These are phyloP conservation scores for Carex pumila DNA, from an alignment of 176 grass and related monocot species.

Conservation along the genomic window DNA sequence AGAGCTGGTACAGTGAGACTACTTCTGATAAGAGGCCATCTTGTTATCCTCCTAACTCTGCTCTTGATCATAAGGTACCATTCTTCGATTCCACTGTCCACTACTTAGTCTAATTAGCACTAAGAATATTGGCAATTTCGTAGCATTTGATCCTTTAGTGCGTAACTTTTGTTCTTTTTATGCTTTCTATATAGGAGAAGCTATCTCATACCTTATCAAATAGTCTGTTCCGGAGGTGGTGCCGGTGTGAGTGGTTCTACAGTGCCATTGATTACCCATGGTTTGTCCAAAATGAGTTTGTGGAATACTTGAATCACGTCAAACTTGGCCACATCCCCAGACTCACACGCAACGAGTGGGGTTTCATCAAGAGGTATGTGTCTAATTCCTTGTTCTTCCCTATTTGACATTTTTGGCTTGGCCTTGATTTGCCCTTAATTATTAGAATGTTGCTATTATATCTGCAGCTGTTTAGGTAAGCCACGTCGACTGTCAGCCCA, in stretches of 20 bases:
- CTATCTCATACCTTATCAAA: constrained; percentile 72
- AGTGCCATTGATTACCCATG: constrained; percentile 93
- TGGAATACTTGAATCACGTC: constrained; percentile 88
- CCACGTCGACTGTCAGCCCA: constrained; percentile 75
- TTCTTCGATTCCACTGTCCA: neutral
- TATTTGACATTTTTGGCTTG: neutral
- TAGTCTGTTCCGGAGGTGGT: constrained; percentile 77
- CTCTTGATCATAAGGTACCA: constrained; percentile 5
- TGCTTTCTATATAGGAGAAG: constrained; percentile 40
- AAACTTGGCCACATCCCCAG: constrained; percentile 77
- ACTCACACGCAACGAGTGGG: constrained; percentile 83
- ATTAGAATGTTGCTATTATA: neutral
- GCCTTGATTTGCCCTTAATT: neutral
- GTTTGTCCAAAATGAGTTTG: constrained; percentile 94
- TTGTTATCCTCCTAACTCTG: constrained; percentile 12
- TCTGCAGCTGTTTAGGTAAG: constrained; percentile 75
- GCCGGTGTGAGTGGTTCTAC: constrained; percentile 94
- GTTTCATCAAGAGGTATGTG: constrained; percentile 49
- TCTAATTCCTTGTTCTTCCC: neutral
- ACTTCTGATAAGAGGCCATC: constrained; percentile 10
- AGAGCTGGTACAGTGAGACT: constrained; percentile 42
- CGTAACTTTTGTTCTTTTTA: neutral
- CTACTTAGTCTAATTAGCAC: neutral
- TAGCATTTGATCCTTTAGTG: neutral
- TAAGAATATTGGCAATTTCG: neutral